phyloP scores from a whole-genome alignment of 2,329 filamentous ascomycete genomes.

The Fusarium caatingaense region DNA sequence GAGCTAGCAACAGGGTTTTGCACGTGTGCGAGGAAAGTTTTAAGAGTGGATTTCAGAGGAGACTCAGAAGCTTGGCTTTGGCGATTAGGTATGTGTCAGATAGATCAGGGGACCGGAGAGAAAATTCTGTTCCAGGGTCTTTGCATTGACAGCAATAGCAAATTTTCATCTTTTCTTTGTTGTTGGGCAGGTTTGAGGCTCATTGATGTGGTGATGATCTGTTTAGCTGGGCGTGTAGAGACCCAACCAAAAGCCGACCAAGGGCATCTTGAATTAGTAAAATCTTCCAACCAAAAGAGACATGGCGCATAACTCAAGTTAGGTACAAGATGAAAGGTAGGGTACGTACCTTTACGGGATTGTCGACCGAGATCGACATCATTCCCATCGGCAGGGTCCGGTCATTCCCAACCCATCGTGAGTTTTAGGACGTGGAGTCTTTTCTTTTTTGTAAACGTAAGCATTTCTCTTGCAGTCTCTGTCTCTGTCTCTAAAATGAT shows the following conservation, averaged over 20 bases:
- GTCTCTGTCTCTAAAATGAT: neutral
- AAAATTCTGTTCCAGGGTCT: neutral
- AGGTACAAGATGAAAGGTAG: neutral
- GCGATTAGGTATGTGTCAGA: neutral
- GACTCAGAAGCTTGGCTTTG: neutral
- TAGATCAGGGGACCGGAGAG: neutral
- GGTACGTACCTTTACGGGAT: slow-evolving; percentile 16
- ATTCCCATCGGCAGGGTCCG: slow-evolving; percentile 44
- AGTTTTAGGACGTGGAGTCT: slow-evolving; percentile 3
- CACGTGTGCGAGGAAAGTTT: slow-evolving; percentile 23
- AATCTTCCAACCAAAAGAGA: slow-evolving; percentile 16
- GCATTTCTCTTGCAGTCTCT: neutral
- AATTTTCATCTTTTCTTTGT: slow-evolving; percentile 2
- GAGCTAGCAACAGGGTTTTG: slow-evolving; percentile 19
- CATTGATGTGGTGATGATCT: slow-evolving; percentile 5
- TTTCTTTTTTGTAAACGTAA: neutral
- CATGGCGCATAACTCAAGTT: slow-evolving; percentile 18
- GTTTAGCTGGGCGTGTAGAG: slow-evolving; percentile 8
- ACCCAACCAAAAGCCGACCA: slow-evolving; percentile 18
- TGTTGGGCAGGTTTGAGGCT: slow-evolving; percentile 6
- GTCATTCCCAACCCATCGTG: slow-evolving; percentile 6
- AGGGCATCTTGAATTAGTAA: slow-evolving; percentile 7
- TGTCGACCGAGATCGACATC: slow-evolving; percentile 44
- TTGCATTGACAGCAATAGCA: neutral
- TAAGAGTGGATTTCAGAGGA: slow-evolving; percentile 18